Evolutionary conservation across 106 monocot genomes (phyloP), one percentile per base, ranked within the genome.

Genomic region (Iris macrosiphon): DNA sequence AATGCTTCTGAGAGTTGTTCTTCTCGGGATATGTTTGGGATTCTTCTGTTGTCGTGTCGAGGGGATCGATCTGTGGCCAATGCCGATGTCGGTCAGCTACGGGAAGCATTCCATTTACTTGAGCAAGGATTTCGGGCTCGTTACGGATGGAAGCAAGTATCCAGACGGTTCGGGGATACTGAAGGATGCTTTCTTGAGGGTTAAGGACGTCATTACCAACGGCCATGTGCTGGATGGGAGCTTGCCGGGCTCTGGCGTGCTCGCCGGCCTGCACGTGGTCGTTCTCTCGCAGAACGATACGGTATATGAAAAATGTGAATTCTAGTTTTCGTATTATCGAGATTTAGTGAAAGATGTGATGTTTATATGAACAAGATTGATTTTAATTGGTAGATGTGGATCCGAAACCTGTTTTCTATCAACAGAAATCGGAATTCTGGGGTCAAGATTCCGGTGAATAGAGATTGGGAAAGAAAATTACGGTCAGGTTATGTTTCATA

Each of bases 21-120:
- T 66, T 38, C 52, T 75, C 13, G 68, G 55, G 40, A 6, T 19
- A 63, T 22, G 27, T 40, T 11, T 12, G 39, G 54, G n/a, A 31
- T 16, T 16, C 46, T 40, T 19, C 21, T 19, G 18, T 39, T 10
- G 12, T 9, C 4, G 3, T 35, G 80, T 12, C 20, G 47, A 63
- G 46, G 70, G 70, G 1, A 22, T 79, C 2, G 66, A 92, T 59
- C 18, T 92, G 33, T 92, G 92, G 87, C 92, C 92, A 15, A 71
- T 92, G 87, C 92, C 82, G 16, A 45, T 23, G 21, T 79, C 73
- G 6, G 74, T 69, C 59, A 74, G 35, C 39, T 35, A 66, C 49
- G 92, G 92, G n/a, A 55, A 62, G 22, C 7, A 60, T 4, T 62
- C 65, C 1, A 66, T 87, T 3, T 71, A 64, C 37, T 20, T 79